phyloP scores from a whole-genome alignment of 2,329 filamentous ascomycete species.

The Xylariaceae sp. region DNA sequence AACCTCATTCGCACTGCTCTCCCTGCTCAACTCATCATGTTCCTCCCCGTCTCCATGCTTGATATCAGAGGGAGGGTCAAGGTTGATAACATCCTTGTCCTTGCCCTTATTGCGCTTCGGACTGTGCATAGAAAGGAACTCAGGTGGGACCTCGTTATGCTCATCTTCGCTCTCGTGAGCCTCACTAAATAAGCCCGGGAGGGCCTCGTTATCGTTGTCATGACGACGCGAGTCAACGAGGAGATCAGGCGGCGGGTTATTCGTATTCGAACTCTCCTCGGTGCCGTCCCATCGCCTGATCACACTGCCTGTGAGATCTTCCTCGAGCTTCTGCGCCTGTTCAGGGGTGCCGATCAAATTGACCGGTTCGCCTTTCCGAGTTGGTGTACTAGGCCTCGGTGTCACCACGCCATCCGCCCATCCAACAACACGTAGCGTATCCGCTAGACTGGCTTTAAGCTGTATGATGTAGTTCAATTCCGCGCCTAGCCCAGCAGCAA shows the following conservation, averaged over 20 bases:
- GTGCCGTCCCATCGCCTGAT: slow-evolving; percentile 33
- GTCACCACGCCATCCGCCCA: slow-evolving; percentile 24
- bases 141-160: slow-evolving; percentile 28
- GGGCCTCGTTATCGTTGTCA: slow-evolving; percentile 19
- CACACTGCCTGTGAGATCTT: slow-evolving; percentile 33
- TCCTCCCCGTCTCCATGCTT: slow-evolving; percentile 4
- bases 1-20: slow-evolving; percentile 25
- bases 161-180: slow-evolving; percentile 17
- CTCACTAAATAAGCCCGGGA: slow-evolving; percentile 17
- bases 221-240: background rate
- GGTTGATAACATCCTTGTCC: background rate
- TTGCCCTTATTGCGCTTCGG: slow-evolving; percentile 5
- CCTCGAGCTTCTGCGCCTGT: slow-evolving; percentile 17
- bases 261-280: slow-evolving; percentile 39
- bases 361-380: background rate
- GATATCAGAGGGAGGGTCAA: background rate
- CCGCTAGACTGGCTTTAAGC: slow-evolving; percentile 54
- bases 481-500: slow-evolving; percentile 73
- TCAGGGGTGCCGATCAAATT: slow-evolving; percentile 19
- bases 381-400: slow-evolving; percentile 3
- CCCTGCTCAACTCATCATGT: slow-evolving; percentile 16
- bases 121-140: slow-evolving; percentile 50
- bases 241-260: slow-evolving; percentile 34
- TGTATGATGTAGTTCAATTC: slow-evolving; percentile 66
- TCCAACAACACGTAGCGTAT: slow-evolving; percentile 34